These are phyloP conservation scores for Catunica adiposa DNA, from an alignment of 2,329 filamentous ascomycete genomes.

Conservation along the genomic window DNA sequence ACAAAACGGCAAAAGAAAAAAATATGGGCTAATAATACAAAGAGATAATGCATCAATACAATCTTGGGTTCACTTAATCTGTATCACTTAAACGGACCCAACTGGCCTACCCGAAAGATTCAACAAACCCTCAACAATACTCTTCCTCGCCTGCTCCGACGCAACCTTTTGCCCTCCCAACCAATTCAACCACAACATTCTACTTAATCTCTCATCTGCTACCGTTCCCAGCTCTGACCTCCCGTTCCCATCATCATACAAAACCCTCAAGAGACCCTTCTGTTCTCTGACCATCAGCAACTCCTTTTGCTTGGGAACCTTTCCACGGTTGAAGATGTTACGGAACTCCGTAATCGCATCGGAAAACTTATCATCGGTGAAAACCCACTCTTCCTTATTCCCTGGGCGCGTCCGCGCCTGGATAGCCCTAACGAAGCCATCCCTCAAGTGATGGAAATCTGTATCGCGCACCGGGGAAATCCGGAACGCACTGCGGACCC, in stretches of 20 bases:
- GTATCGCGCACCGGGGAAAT: constrained; percentile 87
- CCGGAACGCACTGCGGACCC: constrained; percentile 61
- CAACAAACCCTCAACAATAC: constrained; percentile 74
- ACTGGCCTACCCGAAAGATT: constrained; percentile 76
- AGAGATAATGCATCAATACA: too few relatives aligned
- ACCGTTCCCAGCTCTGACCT: constrained; percentile 51
- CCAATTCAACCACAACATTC: constrained; percentile 79
- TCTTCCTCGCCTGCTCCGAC: constrained; percentile 64
- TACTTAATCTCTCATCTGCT: constrained; percentile 60
- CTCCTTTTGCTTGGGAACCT: constrained; percentile 64
- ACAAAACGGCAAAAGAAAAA: too few relatives aligned
- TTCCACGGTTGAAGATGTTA: constrained; percentile 61
- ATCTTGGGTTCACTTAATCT: too few relatives aligned
- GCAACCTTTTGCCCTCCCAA: constrained; percentile 74
- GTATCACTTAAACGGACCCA: constrained; percentile 47
- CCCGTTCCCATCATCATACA: constrained; percentile 40
- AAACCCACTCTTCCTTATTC: constrained; percentile 30
- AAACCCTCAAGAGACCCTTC: constrained; percentile 47
- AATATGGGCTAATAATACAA: too few relatives aligned
- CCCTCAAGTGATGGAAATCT: constrained; percentile 80
- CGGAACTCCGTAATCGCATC: constrained; percentile 62
- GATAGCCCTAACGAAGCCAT: constrained; percentile 78
- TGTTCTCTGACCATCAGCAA: constrained; percentile 54
- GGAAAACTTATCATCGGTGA: constrained; percentile 62
- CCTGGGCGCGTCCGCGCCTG: constrained; percentile 45